Evolutionary conservation across 768 basidiomycete species (phyloP), one percentile per base, ranked within the genome.

Genomic region (Boletellus ananas): DNA sequence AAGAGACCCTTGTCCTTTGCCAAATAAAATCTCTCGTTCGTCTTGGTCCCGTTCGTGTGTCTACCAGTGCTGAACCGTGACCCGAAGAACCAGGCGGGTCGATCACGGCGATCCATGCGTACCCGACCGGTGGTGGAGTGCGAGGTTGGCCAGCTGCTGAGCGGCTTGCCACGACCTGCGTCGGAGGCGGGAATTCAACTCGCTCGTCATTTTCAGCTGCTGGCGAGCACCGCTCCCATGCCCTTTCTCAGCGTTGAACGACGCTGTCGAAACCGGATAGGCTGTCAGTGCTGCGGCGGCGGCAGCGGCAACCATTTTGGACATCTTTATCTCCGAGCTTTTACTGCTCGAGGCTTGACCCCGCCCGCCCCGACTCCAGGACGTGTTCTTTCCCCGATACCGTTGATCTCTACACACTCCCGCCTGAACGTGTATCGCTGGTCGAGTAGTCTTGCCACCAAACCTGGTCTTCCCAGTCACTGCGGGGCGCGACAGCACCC

Each of bases 161-260:
- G 23, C 43, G 45, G 53, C 34, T 50, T 40, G 45, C 49, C 49
- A 45, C 23, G 27, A 21, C 40, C 35, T 34, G 42, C 34, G 49
- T 61, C 51, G 55, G 59, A 59, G 55, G 53, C 58, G 58, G 58
- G 55, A 65, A 63, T 54, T 45, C 49, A 34, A 34, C 40, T 37
- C 23, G 36, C 9, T 9, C 18, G 13, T 39, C 44, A 25, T 37
- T 54, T 55, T 62, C 48, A 41, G 49, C 34, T 48, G 44, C 55
- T 34, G 40, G 43, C 43, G 20, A 51, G 42, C 31, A 46, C 29
- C 36, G n/a, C 17, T 42, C 43, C 52, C 11, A 18, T 43, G 12
- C 42, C 41, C 21, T 58, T 52, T 35, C 51, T 38, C 45, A 23
- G 13, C 43, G 29, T 25, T 27, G 21, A 51, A 18, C 42, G 35